These are phyloP conservation scores for Boletales sp. DNA, from an alignment of 768 basidiomycete genomes.

Conservation along the genomic window DNA sequence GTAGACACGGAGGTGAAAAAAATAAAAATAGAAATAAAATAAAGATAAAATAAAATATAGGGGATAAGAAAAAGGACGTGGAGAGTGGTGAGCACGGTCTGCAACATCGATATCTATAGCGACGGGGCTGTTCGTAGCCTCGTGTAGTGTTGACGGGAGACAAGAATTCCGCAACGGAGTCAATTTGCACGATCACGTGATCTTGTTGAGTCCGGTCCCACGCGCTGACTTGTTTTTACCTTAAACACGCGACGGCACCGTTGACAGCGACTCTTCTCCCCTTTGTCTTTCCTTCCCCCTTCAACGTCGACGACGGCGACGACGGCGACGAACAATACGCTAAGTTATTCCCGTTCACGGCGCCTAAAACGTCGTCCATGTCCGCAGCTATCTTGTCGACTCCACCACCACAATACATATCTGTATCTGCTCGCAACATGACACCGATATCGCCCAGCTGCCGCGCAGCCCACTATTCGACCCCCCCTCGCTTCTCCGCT, in stretches of 20 bases:
- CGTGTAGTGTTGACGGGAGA: constrained; percentile 31
- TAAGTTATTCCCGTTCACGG: constrained; percentile 14
- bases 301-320: constrained; percentile 22
- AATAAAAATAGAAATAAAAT: not conserved
- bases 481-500: constrained; percentile 31
- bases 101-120: too few species aligned
- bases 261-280: constrained; percentile 4
- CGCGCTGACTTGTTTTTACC: constrained; percentile 16
- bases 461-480: constrained; percentile 29
- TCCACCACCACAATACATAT: constrained; percentile 33
- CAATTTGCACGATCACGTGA: constrained; percentile 31
- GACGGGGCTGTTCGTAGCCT: constrained; percentile 21
- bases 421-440: constrained; percentile 30
- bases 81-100: too few species aligned
- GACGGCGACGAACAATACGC: not conserved
- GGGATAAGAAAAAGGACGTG: too few species aligned
- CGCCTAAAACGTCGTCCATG: constrained; percentile 17
- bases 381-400: constrained; percentile 27
- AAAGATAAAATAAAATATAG: too few species aligned
- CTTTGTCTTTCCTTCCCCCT: constrained; percentile 14
- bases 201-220: constrained; percentile 33
- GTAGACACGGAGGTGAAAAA: not conserved
- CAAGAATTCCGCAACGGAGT: constrained; percentile 13
- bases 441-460: constrained; percentile 32
- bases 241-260: constrained; percentile 27